Evolutionary conservation across 208 protist genomes (phyloP).

Genomic region (Leishmania braziliensis): DNA sequence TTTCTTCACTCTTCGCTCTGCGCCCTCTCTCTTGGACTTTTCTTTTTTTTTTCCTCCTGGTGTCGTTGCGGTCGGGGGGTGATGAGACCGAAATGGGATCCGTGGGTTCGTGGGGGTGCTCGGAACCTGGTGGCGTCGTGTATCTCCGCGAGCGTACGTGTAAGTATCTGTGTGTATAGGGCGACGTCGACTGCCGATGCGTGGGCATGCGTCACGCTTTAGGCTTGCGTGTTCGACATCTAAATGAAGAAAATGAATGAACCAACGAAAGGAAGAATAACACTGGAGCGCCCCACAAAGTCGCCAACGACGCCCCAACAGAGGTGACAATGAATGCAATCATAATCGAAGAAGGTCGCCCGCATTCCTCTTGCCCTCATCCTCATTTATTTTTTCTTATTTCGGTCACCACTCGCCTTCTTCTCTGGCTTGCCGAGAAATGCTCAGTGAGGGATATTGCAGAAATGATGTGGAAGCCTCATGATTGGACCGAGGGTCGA

Average conservation of each 20-base stretch:
- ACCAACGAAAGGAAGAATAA: neutral
- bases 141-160: neutral
- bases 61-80: neutral
- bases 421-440: neutral
- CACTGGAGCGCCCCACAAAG: neutral
- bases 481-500: neutral
- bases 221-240: neutral
- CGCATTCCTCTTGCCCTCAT: neutral
- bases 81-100: neutral
- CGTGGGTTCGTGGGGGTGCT: neutral
- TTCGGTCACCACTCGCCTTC: neutral
- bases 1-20: conserved; percentile 1
- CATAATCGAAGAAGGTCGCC: neutral
- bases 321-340: neutral
- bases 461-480: neutral
- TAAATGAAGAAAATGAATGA: neutral
- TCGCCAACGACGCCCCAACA: neutral
- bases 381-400: neutral
- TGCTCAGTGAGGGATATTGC: neutral
- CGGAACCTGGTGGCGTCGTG: neutral
- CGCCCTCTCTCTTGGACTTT: neutral
- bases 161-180: neutral
- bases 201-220: neutral
- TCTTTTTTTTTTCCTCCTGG: conserved; percentile 1
- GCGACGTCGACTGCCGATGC: neutral